phyloP scores from a whole-genome alignment of 306 rosid species.

The Senna siamea region DNA sequence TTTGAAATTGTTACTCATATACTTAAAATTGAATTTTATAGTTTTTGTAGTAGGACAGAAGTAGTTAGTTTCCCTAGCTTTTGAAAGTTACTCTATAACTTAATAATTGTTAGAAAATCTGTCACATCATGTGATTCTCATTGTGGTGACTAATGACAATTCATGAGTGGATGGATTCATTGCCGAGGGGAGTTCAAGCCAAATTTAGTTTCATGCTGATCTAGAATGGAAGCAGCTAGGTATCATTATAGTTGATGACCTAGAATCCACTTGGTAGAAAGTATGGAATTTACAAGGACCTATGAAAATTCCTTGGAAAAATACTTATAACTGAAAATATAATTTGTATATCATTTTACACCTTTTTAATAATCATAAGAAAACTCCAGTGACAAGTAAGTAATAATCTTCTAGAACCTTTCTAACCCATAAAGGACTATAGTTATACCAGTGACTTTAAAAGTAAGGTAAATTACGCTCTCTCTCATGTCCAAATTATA shows the following conservation, averaged over 20 bases:
- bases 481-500: no score
- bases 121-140: no score
- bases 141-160: no score
- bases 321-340: not conserved
- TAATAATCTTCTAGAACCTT: not conserved
- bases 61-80: not conserved
- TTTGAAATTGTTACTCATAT: no score
- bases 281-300: not conserved
- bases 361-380: not conserved
- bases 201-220: no score
- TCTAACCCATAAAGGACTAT: not conserved
- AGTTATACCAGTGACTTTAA: not conserved
- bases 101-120: not conserved
- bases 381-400: not conserved
- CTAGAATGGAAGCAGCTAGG: not conserved
- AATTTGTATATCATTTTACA: not conserved
- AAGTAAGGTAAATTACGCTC: not conserved
- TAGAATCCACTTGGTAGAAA: not conserved
- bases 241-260: not conserved
- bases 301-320: not conserved
- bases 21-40: no score
- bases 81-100: not conserved
- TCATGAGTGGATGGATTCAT: no score
- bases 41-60: no score
- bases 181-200: no score